A percentile compares a stretch with the other conserved stretches of the same genome.
Evolutionary conservation across 176 grass and related monocot genomes (phyloP).

Genomic region (Bonia amplexicaulis): DNA sequence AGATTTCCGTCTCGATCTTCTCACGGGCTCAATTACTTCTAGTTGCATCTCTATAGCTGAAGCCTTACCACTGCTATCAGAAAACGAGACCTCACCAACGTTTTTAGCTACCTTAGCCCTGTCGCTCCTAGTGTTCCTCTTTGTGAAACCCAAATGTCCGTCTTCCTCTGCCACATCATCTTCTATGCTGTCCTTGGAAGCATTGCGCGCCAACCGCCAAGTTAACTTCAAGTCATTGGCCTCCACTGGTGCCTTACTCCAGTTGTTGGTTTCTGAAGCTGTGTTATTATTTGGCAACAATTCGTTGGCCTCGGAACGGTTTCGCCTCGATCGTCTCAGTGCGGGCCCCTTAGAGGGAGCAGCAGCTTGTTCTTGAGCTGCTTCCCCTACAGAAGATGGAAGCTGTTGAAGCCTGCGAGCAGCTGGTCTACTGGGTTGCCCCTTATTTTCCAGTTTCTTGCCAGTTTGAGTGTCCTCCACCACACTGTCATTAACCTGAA

Average conservation of each 20-base stretch:
- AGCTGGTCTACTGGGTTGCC: neutral
- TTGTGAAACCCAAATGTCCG: neutral
- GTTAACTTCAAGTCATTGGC: neutral
- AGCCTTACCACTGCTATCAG: neutral
- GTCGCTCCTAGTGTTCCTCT: neutral
- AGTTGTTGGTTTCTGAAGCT: constrained; percentile 6
- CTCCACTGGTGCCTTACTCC: neutral
- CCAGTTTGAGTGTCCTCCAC: neutral
- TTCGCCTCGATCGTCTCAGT: constrained; percentile 5
- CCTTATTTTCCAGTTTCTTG: constrained; percentile 10
- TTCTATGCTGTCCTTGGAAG: neutral
- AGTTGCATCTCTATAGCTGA: neutral
- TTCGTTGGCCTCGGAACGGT: neutral
- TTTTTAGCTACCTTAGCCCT: neutral
- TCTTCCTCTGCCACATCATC: neutral
- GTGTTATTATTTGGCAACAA: neutral
- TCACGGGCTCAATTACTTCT: neutral
- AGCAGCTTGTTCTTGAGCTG: neutral
- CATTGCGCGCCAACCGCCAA: neutral
- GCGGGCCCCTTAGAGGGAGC: neutral
- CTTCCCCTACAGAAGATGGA: constrained; percentile 7
- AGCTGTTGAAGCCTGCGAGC: neutral
- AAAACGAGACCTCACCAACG: neutral
- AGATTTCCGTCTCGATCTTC: constrained; percentile 14
- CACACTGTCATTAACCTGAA: neutral